Evolutionary conservation across 768 basidiomycete genomes (phyloP).

Genomic region (Piloderma croceum): DNA sequence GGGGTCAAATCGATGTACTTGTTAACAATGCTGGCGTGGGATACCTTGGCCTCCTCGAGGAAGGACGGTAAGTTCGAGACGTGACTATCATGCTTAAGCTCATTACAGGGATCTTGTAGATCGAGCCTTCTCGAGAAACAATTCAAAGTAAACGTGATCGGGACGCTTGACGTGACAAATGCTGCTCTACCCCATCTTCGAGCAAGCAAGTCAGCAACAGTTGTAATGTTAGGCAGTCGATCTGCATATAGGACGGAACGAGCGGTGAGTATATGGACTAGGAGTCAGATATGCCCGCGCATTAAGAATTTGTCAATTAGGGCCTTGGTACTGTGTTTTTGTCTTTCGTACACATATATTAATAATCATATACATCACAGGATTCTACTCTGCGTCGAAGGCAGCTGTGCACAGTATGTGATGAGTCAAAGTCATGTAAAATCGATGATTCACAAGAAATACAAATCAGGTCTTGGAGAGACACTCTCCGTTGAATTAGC

Average conservation of each 20-base stretch:
- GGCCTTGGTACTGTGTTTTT: constrained; percentile 16
- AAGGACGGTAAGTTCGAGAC: constrained; percentile 42
- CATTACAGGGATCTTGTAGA: neutral
- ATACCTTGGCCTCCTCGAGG: constrained; percentile 35
- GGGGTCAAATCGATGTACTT: constrained; percentile 32
- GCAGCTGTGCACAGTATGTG: constrained; percentile 34
- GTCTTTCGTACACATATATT: too few species aligned
- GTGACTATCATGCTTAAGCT: constrained; percentile 4
- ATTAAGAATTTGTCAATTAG: neutral
- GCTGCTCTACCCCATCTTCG: constrained; percentile 36
- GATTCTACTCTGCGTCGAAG: constrained; percentile 35
- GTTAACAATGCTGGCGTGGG: constrained; percentile 46
- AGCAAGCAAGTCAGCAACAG: constrained; percentile 25
- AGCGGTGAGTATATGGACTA: constrained; percentile 23
- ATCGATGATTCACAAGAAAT: too few species aligned
- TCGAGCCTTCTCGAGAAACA: constrained; percentile 22
- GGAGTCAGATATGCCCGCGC: too few species aligned
- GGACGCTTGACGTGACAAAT: constrained; percentile 38
- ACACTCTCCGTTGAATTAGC: constrained; percentile 34
- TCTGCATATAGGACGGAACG: constrained; percentile 31
- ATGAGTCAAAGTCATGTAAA: constrained; percentile 1
- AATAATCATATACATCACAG: constrained; percentile 10
- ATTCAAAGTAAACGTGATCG: constrained; percentile 41
- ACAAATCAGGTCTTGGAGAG: constrained; percentile 30
- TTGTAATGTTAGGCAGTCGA: constrained; percentile 37